Evolutionary conservation across 129 eudicot genomes (phyloP).

Genomic region (Apium graveolens): DNA sequence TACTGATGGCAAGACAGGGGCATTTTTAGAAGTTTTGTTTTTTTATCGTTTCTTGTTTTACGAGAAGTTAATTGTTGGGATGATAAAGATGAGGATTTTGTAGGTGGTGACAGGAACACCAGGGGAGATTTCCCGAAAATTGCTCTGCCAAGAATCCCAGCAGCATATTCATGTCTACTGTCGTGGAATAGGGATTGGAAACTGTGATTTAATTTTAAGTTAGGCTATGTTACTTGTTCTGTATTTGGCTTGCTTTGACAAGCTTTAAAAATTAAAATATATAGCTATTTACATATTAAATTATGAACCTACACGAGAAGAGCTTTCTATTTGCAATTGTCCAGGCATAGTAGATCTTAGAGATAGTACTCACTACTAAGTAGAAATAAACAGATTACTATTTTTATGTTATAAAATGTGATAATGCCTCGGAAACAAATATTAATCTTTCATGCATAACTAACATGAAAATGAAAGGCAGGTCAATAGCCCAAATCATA

Average conservation of each 20-base stretch:
- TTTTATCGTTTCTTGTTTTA: constrained; percentile 49
- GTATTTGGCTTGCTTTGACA: not conserved
- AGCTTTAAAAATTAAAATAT: too few species aligned
- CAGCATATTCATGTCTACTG: constrained; percentile 19
- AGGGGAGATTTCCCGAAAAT: constrained; percentile 49
- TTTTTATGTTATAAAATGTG: too few species aligned
- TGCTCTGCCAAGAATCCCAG: constrained; percentile 42
- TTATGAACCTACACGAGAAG: too few species aligned
- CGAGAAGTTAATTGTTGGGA: constrained; percentile 50
- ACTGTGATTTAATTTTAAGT: constrained; percentile 13
- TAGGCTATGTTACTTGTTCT: not conserved
- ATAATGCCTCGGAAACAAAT: not conserved
- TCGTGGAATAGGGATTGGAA: constrained; percentile 19
- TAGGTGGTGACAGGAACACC: constrained; percentile 45
- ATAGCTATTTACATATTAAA: too few species aligned
- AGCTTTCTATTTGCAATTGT: too few species aligned
- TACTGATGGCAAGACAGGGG: constrained; percentile 4
- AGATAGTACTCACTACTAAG: too few species aligned
- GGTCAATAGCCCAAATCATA: not conserved
- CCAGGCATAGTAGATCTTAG: too few species aligned
- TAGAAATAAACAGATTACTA: too few species aligned
- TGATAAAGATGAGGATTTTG: constrained; percentile 71
- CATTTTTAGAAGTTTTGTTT: constrained; percentile 44
- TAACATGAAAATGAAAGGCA: not conserved
- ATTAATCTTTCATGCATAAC: not conserved